Evolutionary conservation across 2,329 filamentous ascomycete species (phyloP), one percentile per base, ranked within the genome.

Genomic region (Bipolaris zeicola): DNA sequence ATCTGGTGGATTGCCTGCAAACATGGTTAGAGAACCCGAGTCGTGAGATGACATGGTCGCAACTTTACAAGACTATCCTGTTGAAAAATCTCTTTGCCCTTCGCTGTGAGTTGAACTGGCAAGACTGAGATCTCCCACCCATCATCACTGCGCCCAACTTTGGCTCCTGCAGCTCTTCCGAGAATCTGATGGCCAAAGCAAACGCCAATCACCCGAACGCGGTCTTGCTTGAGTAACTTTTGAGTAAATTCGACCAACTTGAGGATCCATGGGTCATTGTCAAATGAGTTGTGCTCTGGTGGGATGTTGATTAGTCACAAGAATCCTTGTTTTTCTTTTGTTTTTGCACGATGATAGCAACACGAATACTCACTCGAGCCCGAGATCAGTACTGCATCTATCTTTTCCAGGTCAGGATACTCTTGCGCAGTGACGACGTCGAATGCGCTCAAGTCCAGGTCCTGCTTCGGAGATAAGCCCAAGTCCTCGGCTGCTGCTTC

Each of bases 141-240:
- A 18, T 79, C 75, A 22, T 86, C 82, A 71, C 85, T 90, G 51
- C 86, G 79, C 34, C 82, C 87, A 2, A 96, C 89, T 65, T 85
- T 83, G 18, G 79, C 83, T 3, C 87, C 90, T 64, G 93, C 72
- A 1, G 91, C 90, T 50, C 91, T 82, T 1, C 85, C 91, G 41
- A 95, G 79, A 67, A 96, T 92, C 79, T 96, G 91, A 73, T 96
- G 92, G 5, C 92, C 92, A 74, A 94, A 96, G 76, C 92, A 96
- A 14, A 95, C 83, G 10, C 91, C 92, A 14, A 96, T 81, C n/a
- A 93, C 77, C 34, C 86, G 84, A 6, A 95, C 84, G 0, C 86
- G 80, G 24, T 82, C 79, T 61, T 88, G 83, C 11, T 81, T 80
- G 33, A 91, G 80, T 3, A 89, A 80, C 62, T 82, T 79, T 48